Evolutionary conservation across 2,329 filamentous ascomycete species (phyloP).

Genomic region (Phialophora chinensis): DNA sequence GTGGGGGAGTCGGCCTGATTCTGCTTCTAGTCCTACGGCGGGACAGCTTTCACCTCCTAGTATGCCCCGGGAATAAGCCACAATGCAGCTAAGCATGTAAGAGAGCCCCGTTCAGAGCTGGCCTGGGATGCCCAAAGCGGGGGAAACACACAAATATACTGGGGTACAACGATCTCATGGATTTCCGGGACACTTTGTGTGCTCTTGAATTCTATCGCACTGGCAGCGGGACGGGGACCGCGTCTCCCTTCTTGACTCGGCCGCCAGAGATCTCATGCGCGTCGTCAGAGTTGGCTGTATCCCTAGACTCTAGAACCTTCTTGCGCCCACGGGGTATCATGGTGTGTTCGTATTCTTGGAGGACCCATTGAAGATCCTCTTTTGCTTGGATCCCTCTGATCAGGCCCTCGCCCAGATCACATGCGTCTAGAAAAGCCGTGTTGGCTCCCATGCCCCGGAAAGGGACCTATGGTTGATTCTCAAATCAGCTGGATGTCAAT

Average conservation of each 20-base stretch:
- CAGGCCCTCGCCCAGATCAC: constrained; percentile 17
- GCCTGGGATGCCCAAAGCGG: too few species aligned
- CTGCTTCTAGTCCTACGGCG: too few species aligned
- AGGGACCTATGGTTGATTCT: constrained; percentile 2
- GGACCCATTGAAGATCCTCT: constrained; percentile 9
- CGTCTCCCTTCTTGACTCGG: background rate
- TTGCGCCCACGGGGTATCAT: constrained; percentile 13
- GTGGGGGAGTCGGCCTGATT: too few species aligned
- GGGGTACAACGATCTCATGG: too few species aligned
- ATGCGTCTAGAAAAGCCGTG: constrained; percentile 13
- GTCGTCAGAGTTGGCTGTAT: constrained; percentile 9
- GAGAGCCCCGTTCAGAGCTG: too few species aligned
- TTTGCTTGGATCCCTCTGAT: constrained; percentile 4
- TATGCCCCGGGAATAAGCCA: too few species aligned
- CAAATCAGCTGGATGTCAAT: too few species aligned
- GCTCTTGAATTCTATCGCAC: background rate
- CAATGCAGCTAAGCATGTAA: too few species aligned
- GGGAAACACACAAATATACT: too few species aligned
- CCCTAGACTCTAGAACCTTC: constrained; percentile 4
- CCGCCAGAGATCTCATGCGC: constrained; percentile 8
- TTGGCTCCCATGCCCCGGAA: constrained; percentile 19
- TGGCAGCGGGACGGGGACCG: background rate
- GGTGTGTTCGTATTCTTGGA: constrained; percentile 4
- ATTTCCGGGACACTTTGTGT: too few species aligned
- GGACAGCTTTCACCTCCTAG: too few species aligned